Evolutionary conservation across 2,329 filamentous ascomycete species (phyloP).

Genomic region (Chrysosporium keratinophilum): DNA sequence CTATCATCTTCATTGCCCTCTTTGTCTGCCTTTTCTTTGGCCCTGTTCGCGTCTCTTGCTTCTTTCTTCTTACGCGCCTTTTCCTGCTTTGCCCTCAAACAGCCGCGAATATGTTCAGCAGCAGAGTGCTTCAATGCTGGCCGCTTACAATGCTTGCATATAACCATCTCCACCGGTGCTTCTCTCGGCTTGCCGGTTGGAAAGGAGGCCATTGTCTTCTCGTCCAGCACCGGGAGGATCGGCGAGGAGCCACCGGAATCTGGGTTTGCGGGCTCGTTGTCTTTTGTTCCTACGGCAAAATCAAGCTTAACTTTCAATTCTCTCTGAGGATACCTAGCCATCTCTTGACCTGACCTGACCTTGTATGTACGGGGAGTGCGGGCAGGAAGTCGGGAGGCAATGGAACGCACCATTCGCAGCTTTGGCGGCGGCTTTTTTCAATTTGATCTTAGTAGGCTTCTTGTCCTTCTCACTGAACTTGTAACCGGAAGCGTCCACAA

Average conservation of each 20-base stretch:
- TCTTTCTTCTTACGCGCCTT: conserved; percentile 70
- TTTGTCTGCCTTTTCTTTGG: conserved; percentile 40
- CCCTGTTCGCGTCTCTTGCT: conserved; percentile 57
- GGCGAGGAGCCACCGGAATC: conserved; percentile 31
- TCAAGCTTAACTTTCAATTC: neutral
- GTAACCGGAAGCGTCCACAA: conserved; percentile 38
- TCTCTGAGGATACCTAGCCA: too few relatives aligned
- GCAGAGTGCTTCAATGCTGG: conserved; percentile 66
- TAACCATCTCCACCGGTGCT: conserved; percentile 65
- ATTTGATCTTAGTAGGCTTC: conserved; percentile 37
- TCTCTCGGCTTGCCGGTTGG: conserved; percentile 69
- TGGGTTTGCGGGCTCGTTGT: conserved; percentile 22
- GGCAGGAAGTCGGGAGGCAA: neutral
- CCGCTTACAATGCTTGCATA: conserved; percentile 93
- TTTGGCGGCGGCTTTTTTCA: conserved; percentile 30
- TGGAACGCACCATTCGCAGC: conserved; percentile 19
- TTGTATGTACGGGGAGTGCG: neutral
- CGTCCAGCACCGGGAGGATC: conserved; percentile 53
- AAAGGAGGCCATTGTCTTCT: conserved; percentile 67
- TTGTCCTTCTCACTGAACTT: conserved; percentile 37
- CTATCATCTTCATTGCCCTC: conserved; percentile 37
- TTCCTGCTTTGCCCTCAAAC: conserved; percentile 73
- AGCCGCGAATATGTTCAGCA: conserved; percentile 70
- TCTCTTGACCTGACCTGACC: neutral
- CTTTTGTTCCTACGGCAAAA: conserved; percentile 14